Base-by-base conservation (phyloP, 306 rosid genomes). In the Trifolium fragiferum region DNA sequence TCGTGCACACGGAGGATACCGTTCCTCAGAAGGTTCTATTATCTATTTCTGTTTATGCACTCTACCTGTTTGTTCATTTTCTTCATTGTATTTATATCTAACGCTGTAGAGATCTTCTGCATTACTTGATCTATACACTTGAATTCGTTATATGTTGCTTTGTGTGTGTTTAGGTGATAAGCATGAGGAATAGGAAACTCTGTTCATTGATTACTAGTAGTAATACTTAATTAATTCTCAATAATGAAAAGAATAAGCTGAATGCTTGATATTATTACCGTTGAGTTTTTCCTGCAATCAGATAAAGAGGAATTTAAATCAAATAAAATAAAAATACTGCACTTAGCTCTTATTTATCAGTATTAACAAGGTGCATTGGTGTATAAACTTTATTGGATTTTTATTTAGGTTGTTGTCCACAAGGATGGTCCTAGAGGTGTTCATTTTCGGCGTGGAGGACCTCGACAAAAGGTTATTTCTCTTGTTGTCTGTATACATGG, bases 361-460 rank as follows among this genome's bases (percentile, higher is more conserved):
- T 43, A 38, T 57, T 54, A 27, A 38, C 76, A 62, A 64, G 51
- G 25, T 77, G 44, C 59, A n/a, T 27, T 77, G 82, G 61, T 68
- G 66, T 55, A 62, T 60, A 16, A 53, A 8, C 63, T 46, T 54
- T 44, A 16, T 71, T 41, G 82, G 57, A 54, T 43, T 68, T 66
- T 65, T 70, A 23, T 23, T 41, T 66, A 94, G 99, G 65, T 92
- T 73, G 89, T 94, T 70, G 95, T 86, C 78, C 96, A 94, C 90
- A 89, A 87, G 79, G 74, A 80, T 78, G 59, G 93, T 70, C 99
- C 98, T 43, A 78, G 96, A 73, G 98, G 99, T 19, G 71, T 82
- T 43, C 99, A 94, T 86, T 92, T 94, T 75, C 83, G 99, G 66
- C 96, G 98, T 18, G 99, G 96, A 15, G 99, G 99, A 18, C 96